A percentile compares a stretch with the other conserved stretches of the same genome.
Evolutionary conservation across 23 red algal species (phyloP).

Genomic region (Cyanidiococcus yangmingshanensis): DNA sequence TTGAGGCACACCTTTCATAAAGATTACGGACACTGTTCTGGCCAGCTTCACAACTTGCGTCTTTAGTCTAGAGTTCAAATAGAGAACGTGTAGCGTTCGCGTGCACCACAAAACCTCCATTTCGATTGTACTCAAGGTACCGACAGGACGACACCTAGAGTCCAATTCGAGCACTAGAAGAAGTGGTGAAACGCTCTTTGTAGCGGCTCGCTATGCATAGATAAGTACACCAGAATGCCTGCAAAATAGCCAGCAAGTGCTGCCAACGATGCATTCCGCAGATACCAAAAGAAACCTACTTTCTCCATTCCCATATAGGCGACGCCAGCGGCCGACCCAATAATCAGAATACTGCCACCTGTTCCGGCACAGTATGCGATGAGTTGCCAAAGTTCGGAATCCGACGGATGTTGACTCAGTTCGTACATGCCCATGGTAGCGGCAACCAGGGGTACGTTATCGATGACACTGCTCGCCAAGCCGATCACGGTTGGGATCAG

Average conservation of each 20-base stretch:
- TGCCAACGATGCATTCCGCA: constrained; percentile 52
- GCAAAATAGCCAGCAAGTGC: constrained; percentile 70
- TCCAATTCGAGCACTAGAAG: too few species aligned
- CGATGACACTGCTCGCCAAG: constrained; percentile 63
- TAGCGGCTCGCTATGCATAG: constrained; percentile 17
- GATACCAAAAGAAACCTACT: constrained; percentile 87
- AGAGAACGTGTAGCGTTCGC: too few species aligned
- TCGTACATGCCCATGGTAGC: constrained; percentile 98
- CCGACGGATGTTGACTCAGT: constrained; percentile 52
- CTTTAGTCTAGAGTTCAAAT: too few species aligned
- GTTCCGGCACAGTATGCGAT: constrained; percentile 93
- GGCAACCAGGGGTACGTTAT: constrained; percentile 96
- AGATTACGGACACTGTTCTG: too few species aligned
- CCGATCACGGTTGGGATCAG: constrained; percentile 77
- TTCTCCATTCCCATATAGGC: constrained; percentile 97
- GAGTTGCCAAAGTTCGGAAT: constrained; percentile 75
- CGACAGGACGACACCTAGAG: too few species aligned
- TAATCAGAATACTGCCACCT: constrained; percentile 60
- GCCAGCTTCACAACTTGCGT: too few species aligned
- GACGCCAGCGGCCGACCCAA: constrained; percentile 93
- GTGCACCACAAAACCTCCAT: too few species aligned
- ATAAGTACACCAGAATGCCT: constrained; percentile 49
- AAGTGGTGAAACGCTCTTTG: not conserved
- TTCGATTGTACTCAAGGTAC: too few species aligned
- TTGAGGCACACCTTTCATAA: too few species aligned